Evolutionary conservation across 768 basidiomycete species (phyloP).

Genomic region (Podaxis pistillaris): DNA sequence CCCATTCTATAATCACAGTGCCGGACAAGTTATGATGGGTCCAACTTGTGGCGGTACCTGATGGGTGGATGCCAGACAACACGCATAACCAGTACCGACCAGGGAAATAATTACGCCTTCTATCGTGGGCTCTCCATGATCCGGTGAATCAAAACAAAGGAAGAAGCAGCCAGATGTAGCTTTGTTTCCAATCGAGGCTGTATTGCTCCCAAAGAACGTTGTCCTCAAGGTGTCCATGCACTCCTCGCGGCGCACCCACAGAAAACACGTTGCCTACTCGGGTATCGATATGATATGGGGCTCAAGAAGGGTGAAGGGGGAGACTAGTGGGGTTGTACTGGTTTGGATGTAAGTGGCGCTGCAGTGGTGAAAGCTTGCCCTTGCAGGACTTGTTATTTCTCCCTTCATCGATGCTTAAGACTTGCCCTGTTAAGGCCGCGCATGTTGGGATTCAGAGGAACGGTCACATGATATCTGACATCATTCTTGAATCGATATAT

Average conservation of each 20-base stretch:
- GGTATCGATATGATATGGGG: background rate
- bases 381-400: background rate
- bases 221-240: background rate
- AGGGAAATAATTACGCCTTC: background rate
- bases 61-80: background rate
- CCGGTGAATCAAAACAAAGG: background rate
- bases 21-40: background rate
- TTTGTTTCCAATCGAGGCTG: background rate
- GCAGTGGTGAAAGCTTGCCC: background rate
- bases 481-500: constrained; percentile 21
- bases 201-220: background rate
- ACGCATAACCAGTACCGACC: background rate
- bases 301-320: background rate
- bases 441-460: constrained; percentile 14
- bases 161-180: background rate
- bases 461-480: constrained; percentile 33
- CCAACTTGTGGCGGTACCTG: background rate
- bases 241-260: background rate
- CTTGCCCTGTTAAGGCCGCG: background rate
- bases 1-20: background rate
- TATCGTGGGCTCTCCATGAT: background rate
- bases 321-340: background rate
- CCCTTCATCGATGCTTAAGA: background rate
- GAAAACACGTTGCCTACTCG: background rate
- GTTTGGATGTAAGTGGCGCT: background rate